Conservation (phyloP, 208 protist genomes). For the Strigomonas culicis region DNA sequence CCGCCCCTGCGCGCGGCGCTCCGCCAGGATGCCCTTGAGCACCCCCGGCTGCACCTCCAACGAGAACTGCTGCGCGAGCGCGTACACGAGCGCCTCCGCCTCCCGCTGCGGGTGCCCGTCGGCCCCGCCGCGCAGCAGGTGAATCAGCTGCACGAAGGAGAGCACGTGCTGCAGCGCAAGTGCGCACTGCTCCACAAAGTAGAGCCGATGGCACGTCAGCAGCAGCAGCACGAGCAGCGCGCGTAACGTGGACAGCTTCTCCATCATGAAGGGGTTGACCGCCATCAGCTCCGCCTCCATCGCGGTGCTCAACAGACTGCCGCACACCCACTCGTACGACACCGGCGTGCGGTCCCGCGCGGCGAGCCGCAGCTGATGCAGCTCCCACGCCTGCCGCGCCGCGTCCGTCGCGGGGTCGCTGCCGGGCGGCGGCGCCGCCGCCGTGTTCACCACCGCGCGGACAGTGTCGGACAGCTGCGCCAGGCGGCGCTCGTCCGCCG, state of each 20-base stretch:
- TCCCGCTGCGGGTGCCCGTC: not conserved
- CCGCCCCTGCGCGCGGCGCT: not conserved
- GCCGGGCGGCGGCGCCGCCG: not conserved
- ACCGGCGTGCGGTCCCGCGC: constrained; percentile 26
- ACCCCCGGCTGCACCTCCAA: constrained; percentile 34
- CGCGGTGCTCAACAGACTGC: constrained; percentile 46
- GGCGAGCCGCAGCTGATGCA: constrained; percentile 27
- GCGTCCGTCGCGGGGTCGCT: not conserved
- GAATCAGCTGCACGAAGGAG: constrained; percentile 50
- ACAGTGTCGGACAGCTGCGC: constrained; percentile 33
- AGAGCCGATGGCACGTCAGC: constrained; percentile 55
- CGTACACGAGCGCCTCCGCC: constrained; percentile 14
- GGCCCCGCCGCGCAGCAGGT: constrained; percentile 30
- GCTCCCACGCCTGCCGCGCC: constrained; percentile 3
- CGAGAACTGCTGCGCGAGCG: constrained; percentile 45
- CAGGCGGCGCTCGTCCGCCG: constrained; percentile 20
- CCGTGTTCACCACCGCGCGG: not conserved
- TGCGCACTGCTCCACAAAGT: constrained; percentile 53
- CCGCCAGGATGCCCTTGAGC: constrained; percentile 18
- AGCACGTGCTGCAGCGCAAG: constrained; percentile 37
- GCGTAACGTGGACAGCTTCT: constrained; percentile 10
- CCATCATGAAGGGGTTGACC: constrained; percentile 65
- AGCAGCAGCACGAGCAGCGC: constrained; percentile 53
- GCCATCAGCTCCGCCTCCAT: constrained; percentile 42
- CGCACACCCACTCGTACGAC: constrained; percentile 55